These are phyloP conservation scores for Rhodotorula sp. DNA, from an alignment of 1,284 basidiomycete genomes.

Conservation along the genomic window DNA sequence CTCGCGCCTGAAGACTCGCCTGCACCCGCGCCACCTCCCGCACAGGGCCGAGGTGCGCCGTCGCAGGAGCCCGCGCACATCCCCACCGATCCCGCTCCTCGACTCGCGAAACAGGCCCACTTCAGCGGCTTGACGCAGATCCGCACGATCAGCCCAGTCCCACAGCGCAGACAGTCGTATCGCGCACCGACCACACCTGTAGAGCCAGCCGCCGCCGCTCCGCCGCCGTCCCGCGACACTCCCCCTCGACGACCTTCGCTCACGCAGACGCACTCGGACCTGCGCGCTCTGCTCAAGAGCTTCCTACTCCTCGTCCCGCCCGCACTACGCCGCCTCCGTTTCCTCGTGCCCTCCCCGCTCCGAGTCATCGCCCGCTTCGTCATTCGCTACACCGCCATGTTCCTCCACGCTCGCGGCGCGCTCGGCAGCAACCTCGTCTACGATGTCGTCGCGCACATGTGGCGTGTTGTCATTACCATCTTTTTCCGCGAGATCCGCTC, in stretches of 20 bases:
- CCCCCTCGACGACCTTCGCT: conserved; percentile 17
- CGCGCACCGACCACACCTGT: background rate
- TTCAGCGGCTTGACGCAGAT: conserved; percentile 13
- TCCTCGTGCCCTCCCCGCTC: conserved; percentile 36
- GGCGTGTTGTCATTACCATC: conserved; percentile 83
- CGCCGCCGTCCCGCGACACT: conserved; percentile 1
- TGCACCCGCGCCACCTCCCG: no score
- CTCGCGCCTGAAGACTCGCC: no score
- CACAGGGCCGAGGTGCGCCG: no score
- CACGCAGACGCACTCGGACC: conserved; percentile 37
- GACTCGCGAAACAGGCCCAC: conserved; percentile 7
- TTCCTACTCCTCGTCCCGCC: conserved; percentile 41
- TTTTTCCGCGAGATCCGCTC: conserved; percentile 93
- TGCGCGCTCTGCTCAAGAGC: conserved; percentile 35
- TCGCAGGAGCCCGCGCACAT: no score
- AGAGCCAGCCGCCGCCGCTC: background rate
- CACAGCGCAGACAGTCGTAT: background rate
- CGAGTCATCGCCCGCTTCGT: conserved; percentile 35
- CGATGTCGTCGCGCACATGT: conserved; percentile 49
- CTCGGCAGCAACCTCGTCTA: conserved; percentile 47
- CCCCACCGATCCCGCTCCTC: no score
- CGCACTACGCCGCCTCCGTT: conserved; percentile 35
- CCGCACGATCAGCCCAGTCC: conserved; percentile 13
- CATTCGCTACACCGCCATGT: conserved; percentile 37
- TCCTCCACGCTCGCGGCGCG: conserved; percentile 38